Evolutionary conservation across 2,329 filamentous ascomycete species (phyloP), one percentile per base, ranked within the genome.

Genomic region (Falciphora oryzae): DNA sequence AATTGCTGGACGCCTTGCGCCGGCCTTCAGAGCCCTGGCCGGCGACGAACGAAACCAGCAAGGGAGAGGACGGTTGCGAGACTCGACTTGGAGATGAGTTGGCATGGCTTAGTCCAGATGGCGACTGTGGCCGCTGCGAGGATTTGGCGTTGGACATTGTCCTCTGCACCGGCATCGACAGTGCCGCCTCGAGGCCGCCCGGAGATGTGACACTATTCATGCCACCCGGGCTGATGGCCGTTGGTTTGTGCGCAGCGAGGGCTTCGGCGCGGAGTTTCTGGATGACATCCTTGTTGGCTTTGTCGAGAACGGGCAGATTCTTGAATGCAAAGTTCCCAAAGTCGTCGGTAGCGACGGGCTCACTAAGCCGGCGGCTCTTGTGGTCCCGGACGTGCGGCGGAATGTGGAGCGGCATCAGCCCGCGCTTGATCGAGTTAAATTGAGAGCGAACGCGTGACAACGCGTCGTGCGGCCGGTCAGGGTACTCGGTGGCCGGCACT

Each of bases 211-310:
- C 72, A 62, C 71, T 78, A 44, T 73, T 76, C 50, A 74, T 68
- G 11, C 76, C 76, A 62, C 79, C 78, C 1, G 82, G 79, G 65
- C 80, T 84, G 38, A 77, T 71, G 4, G 76, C 74, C 6, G 79
- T 74, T 44, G 78, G 77, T 71, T 88, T 88, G 69, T 88, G 85
- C 2, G 81, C 77, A 3, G 86, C 93, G 79, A 97, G 83, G 3
- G 95, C 93, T 75, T 98, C 93, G 28, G 93, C 92, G 14, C 93
- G 89, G 65, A 99, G 81, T 75, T 98, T 98, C 71, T 98, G 93
- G 38, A 99, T 97, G 35, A 98, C 93, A 71, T 99, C 95, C 74
- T 99, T 99, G 77, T 99, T 99, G 64, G 95, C 95, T 76, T 97
- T 98, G 72, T 98, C 95, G 25, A 99, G 82, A 27, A 98, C 94